Base-by-base conservation (phyloP, 2,329 filamentous ascomycete species). In the Aspergillus glaucus region DNA sequence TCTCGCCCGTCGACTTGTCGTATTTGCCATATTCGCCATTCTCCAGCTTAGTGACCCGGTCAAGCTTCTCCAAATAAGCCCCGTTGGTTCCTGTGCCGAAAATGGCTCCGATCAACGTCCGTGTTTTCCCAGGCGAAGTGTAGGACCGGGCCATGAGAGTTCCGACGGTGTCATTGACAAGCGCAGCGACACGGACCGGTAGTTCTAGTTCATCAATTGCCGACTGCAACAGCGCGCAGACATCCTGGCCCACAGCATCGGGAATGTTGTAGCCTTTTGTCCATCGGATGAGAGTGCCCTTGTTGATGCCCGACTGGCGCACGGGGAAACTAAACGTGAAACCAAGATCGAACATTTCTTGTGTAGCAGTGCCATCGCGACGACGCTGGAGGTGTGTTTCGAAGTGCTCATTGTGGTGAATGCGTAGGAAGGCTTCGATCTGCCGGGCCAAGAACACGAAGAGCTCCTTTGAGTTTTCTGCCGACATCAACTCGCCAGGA, bases 281-380 rank as follows among this genome's bases (percentile, higher is more conserved):
- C 93, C 93, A 98, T 59, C 93, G 84, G 71, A 96, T 93, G 47
- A 98, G 78, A 49, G 85, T 86, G 52, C 93, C 93, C 73, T 90
- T 92, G 78, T 97, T 97, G 68, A 98, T 95, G 36, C 89, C 91
- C 50, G 87, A 78, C 69, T 98, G 93, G 66, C 94, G 83, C 36
- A 97, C 91, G 2, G 93, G 93, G 74, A 97, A 98, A 66, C 88
- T 95, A 73, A 98, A 98, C 46, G 93, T 98, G 73, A 98, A 98
- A n/a, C 93, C 93, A 39, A 98, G 78, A 61, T 90, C 87, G 74
- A 97, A 95, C 52, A 93, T 81, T 50, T 92, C 79, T 66, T 92
- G 83, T 54, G 89, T 83, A 47, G 76, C 75, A 63, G 76, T 83
- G 24, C 80, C 81, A 44, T 79, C 75, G 54, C 80, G 73, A 52